phyloP scores from a whole-genome alignment of 2,329 filamentous ascomycete species.

The Alternaria viburni region DNA sequence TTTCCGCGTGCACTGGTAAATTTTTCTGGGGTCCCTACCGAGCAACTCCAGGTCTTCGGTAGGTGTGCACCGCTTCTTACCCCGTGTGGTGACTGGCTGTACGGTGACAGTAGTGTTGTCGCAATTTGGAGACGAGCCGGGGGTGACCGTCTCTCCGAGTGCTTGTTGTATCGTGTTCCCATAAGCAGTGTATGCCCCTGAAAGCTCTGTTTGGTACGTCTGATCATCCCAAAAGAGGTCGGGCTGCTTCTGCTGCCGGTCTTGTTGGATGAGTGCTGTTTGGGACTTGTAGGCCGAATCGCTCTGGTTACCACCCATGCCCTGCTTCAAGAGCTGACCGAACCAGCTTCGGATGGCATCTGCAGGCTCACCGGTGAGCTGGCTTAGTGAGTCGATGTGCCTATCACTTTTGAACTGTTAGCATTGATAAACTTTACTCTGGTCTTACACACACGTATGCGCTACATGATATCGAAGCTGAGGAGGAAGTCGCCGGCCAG shows the following conservation, averaged over 20 bases:
- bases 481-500: background rate
- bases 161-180: slow-evolving; percentile 5
- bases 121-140: slow-evolving; percentile 22
- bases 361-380: slow-evolving; percentile 43
- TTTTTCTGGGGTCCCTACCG: slow-evolving; percentile 41
- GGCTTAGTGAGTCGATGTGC: slow-evolving; percentile 45
- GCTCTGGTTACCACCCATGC: slow-evolving; percentile 37
- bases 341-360: slow-evolving; percentile 46
- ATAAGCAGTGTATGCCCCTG: background rate
- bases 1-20: slow-evolving; percentile 48
- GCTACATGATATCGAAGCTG: background rate
- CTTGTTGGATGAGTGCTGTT: slow-evolving; percentile 33
- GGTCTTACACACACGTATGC: background rate
- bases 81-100: slow-evolving; percentile 26
- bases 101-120: slow-evolving; percentile 26
- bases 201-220: slow-evolving; percentile 20
- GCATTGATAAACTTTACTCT: background rate
- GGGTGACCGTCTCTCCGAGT: slow-evolving; percentile 15
- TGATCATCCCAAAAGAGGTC: slow-evolving; percentile 29
- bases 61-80: slow-evolving; percentile 45
- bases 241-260: slow-evolving; percentile 10
- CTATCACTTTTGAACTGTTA: slow-evolving; percentile 30
- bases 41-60: slow-evolving; percentile 39
- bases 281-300: slow-evolving; percentile 50
- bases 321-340: slow-evolving; percentile 44